Conservation (phyloP, 1,284 basidiomycete species). For the Macrocystidia cucumis region DNA sequence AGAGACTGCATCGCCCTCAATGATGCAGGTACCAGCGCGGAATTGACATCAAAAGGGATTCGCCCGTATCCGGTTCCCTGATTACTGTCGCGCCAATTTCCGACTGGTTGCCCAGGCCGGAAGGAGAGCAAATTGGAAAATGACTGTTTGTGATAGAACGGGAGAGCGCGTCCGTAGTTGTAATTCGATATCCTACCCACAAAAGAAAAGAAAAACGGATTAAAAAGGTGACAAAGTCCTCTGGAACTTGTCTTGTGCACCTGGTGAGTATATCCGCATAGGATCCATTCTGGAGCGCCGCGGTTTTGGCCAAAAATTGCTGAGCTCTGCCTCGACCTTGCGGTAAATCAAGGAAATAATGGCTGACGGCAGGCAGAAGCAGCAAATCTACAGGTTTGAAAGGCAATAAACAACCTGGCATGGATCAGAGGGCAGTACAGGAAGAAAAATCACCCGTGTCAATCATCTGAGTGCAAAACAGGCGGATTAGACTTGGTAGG, state of each 20-base stretch:
- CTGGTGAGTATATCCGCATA: slow-evolving; percentile 17
- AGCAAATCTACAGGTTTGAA: slow-evolving; percentile 20
- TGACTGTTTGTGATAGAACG: slow-evolving; percentile 14
- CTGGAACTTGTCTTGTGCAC: no score
- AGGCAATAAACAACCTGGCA: no score
- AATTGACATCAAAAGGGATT: slow-evolving; percentile 41
- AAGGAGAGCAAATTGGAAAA: slow-evolving; percentile 15
- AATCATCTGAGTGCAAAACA: slow-evolving; percentile 15
- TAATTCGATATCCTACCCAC: slow-evolving; percentile 17
- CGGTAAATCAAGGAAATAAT: slow-evolving; percentile 19
- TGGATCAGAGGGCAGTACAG: slow-evolving; percentile 9
- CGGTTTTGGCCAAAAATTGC: slow-evolving; percentile 14
- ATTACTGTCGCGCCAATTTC: slow-evolving; percentile 45
- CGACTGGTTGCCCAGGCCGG: slow-evolving; percentile 20
- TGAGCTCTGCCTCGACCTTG: slow-evolving; percentile 14
- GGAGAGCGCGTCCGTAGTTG: slow-evolving; percentile 17
- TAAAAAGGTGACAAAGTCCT: not conserved
- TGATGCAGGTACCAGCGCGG: slow-evolving; percentile 39
- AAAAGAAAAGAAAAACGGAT: not conserved
- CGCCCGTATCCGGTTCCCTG: slow-evolving; percentile 37
- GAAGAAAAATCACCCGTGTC: slow-evolving; percentile 15
- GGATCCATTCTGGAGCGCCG: slow-evolving; percentile 17
- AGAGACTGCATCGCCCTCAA: slow-evolving; percentile 33
- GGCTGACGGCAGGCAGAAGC: slow-evolving; percentile 22
- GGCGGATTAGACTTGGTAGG: not conserved